Conservation (phyloP, 2,329 filamentous ascomycete species). For the Fusarium nodosum region DNA sequence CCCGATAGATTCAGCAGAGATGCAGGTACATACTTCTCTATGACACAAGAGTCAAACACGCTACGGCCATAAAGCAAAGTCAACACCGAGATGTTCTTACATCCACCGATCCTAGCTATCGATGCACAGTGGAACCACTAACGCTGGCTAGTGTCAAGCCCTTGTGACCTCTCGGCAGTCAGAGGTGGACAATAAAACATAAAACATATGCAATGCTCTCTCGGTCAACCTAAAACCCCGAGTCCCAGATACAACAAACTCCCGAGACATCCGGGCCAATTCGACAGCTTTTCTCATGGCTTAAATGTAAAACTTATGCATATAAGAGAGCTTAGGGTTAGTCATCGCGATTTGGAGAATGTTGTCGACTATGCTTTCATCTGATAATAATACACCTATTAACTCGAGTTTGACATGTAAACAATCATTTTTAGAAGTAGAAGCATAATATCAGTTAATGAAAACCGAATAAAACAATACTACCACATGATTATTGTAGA, state of each 20-base stretch:
- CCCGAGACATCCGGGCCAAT: constrained; percentile 21
- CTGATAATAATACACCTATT: background rate
- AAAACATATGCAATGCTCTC: constrained; percentile 1
- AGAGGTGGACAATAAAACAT: constrained; percentile 9
- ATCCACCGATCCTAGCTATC: constrained; percentile 1
- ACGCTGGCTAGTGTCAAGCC: background rate
- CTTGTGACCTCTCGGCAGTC: constrained; percentile 12
- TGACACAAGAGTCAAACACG: background rate
- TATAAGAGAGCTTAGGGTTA: background rate
- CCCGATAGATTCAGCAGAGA: background rate
- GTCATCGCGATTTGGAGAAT: background rate
- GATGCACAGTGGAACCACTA: constrained; percentile 2
- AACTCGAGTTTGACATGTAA: background rate
- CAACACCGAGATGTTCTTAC: background rate
- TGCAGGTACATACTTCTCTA: background rate
- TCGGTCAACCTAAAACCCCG: constrained; percentile 25
- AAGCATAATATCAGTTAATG: background rate
- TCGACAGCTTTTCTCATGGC: background rate
- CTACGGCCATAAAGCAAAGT: background rate
- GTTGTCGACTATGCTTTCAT: background rate
- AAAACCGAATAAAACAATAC: background rate
- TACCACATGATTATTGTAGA: background rate
- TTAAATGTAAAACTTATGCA: background rate
- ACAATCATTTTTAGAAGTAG: background rate
- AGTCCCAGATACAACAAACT: constrained; percentile 3